Evolutionary conservation across 345 rosid species (phyloP).

Genomic region (Ailanthus altissimus): DNA sequence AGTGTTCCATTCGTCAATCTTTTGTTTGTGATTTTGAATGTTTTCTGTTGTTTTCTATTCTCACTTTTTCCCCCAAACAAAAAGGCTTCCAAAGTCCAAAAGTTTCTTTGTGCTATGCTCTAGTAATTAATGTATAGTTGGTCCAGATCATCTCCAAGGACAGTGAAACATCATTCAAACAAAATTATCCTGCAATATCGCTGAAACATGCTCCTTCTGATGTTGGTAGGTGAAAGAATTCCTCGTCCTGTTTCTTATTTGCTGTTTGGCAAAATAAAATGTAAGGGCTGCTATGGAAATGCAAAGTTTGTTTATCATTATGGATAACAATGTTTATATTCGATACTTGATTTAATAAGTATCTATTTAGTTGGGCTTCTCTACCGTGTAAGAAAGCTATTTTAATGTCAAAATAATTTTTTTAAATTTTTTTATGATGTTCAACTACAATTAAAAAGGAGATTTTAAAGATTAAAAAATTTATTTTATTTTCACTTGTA

Average conservation of each 20-base stretch:
- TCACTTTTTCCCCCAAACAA: not conserved
- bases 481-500: too few relatives aligned
- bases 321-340: not conserved
- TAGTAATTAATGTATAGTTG: conserved; percentile 1
- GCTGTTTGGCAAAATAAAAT: not conserved
- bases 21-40: not conserved
- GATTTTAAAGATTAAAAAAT: too few relatives aligned
- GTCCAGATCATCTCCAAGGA: conserved; percentile 72
- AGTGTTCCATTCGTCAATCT: not conserved
- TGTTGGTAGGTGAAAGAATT: conserved; percentile 34
- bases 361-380: too few relatives aligned
- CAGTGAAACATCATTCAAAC: conserved; percentile 26
- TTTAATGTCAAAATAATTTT: too few relatives aligned
- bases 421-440: too few relatives aligned
- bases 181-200: conserved; percentile 28
- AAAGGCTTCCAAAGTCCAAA: not conserved
- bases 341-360: not conserved
- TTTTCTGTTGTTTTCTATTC: not conserved
- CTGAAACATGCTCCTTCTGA: conserved; percentile 28
- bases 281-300: not conserved
- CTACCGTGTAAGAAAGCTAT: too few relatives aligned
- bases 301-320: not conserved
- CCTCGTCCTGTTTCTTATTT: not conserved
- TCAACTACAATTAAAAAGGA: too few relatives aligned
- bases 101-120: not conserved